Percentiles rank a stretch among this genome's conserved stretches.
These are phyloP conservation scores for Neocallimastix lanati DNA, from an alignment of 192 early-diverging fungal genomes.

Conservation along the genomic window DNA sequence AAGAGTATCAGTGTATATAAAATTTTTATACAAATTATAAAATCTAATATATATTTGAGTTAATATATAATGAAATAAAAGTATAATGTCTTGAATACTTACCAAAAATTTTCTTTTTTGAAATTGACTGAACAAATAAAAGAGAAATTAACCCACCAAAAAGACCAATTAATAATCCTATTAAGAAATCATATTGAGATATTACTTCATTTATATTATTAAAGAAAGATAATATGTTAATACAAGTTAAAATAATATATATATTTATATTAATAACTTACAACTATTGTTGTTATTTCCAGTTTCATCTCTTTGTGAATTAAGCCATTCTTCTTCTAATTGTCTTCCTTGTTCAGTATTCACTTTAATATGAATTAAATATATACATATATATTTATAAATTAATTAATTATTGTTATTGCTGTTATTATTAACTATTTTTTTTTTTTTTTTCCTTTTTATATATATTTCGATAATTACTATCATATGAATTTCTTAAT, in stretches of 20 bases:
- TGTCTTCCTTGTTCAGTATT: background rate
- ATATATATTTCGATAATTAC: background rate
- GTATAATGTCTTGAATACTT: background rate
- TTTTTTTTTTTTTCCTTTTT: too few relatives aligned
- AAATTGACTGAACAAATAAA: background rate
- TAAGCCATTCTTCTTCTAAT: background rate
- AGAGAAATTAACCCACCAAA: background rate
- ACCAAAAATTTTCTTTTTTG: background rate
- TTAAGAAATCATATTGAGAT: background rate
- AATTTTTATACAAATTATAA: too few relatives aligned
- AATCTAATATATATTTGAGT: too few relatives aligned
- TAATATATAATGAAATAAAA: too few relatives aligned
- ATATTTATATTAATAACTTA: too few relatives aligned
- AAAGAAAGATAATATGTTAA: too few relatives aligned
- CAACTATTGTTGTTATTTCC: background rate
- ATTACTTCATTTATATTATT: background rate
- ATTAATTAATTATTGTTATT: too few relatives aligned
- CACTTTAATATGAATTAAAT: background rate
- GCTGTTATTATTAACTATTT: too few relatives aligned
- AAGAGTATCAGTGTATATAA: too few relatives aligned
- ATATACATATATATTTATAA: background rate
- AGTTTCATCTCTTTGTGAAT: background rate
- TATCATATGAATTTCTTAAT: background rate
- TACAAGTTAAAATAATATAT: too few relatives aligned
- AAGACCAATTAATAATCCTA: background rate